These are phyloP conservation scores for Saccharomycopsis phalli DNA, from an alignment of 1,139 yeast species.

Conservation along the genomic window DNA sequence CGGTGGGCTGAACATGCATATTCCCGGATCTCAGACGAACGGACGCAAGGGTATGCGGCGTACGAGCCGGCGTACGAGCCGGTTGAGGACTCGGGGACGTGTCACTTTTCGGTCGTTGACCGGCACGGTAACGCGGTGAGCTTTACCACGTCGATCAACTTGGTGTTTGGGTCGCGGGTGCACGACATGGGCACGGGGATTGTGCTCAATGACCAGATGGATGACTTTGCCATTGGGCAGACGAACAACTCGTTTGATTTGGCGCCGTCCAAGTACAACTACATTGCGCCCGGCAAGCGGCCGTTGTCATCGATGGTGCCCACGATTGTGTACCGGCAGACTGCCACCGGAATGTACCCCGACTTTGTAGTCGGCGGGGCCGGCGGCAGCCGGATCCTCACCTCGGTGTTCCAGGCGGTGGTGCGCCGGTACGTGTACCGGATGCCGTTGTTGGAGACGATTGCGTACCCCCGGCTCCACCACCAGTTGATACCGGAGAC, in stretches of 20 bases:
- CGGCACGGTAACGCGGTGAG: constrained; percentile 61
- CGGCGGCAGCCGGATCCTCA: constrained; percentile 87
- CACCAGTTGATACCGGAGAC: constrained; percentile 80
- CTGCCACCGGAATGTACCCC: constrained; percentile 28
- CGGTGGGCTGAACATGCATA: constrained; percentile 52
- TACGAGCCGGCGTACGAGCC: constrained; percentile 74
- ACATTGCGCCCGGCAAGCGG: constrained; percentile 62
- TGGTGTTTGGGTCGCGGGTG: constrained; percentile 72
- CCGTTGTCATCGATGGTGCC: constrained; percentile 86
- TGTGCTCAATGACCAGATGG: constrained; percentile 86
- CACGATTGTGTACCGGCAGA: constrained; percentile 49
- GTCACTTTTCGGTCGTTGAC: constrained; percentile 78
- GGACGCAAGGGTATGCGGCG: constrained; percentile 59
- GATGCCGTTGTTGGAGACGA: constrained; percentile 52
- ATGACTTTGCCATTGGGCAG: constrained; percentile 65
- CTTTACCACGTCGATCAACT: constrained; percentile 85
- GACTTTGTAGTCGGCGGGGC: constrained; percentile 84
- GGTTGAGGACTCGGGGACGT: constrained; percentile 77
- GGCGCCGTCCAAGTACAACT: constrained; percentile 73
- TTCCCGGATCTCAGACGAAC: constrained; percentile 39
- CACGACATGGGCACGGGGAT: constrained; percentile 79
- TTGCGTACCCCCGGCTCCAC: constrained; percentile 76
- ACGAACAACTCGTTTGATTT: constrained; percentile 69
- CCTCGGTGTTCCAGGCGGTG: constrained; percentile 75
- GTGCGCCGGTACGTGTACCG: constrained; percentile 52